These are phyloP conservation scores for Naegleria lovaniensis DNA, from an alignment of 208 protist genomes.

Conservation along the genomic window DNA sequence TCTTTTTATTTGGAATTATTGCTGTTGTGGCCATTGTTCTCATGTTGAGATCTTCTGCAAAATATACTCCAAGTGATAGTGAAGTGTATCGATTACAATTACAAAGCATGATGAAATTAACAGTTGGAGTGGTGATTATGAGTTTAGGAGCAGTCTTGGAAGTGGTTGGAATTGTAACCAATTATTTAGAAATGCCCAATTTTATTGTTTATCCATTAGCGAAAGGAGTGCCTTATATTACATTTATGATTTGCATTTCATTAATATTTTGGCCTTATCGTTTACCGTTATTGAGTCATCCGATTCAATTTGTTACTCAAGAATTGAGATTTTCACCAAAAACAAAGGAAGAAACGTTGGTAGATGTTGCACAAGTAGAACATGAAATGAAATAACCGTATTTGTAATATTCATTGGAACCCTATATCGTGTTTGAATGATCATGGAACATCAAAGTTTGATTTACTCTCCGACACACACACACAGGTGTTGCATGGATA, in stretches of 20 bases:
- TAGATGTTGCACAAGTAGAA: no score
- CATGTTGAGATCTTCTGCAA: not conserved
- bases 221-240: not conserved
- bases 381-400: no score
- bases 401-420: no score
- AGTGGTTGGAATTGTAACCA: not conserved
- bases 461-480: no score
- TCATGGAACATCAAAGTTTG: no score
- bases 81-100: not conserved
- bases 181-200: not conserved
- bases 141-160: not conserved
- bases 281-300: not conserved
- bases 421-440: no score
- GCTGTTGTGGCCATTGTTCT: not conserved
- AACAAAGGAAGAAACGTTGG: not conserved
- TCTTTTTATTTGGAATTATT: not conserved
- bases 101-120: not conserved
- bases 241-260: not conserved
- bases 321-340: not conserved
- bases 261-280: not conserved
- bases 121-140: not conserved
- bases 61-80: not conserved
- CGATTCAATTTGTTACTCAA: not conserved
- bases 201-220: not conserved
- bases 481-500: no score